Evolutionary conservation across 2,329 filamentous ascomycete genomes (phyloP).

Genomic region (Pseudogymnoascus sp.): DNA sequence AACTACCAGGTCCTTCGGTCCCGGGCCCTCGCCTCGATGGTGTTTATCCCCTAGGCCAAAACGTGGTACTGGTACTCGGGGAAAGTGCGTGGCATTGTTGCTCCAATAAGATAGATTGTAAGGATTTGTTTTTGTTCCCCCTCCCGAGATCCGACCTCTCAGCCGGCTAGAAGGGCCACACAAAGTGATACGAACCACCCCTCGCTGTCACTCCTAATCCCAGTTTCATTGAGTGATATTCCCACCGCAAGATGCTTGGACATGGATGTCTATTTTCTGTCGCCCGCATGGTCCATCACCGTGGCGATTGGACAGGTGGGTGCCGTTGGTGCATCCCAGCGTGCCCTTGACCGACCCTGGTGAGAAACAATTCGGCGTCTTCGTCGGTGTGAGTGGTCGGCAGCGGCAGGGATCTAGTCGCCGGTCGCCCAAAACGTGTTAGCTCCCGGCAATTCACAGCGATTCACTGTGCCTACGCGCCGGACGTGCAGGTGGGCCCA

Average conservation of each 20-base stretch:
- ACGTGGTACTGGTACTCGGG: background rate
- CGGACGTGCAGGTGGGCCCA: constrained; percentile 14
- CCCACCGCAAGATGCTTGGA: background rate
- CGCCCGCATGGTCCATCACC: background rate
- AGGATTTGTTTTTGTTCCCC: background rate
- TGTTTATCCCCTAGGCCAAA: background rate
- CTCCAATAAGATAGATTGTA: background rate
- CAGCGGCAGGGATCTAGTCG: constrained; percentile 16
- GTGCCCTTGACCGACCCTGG: background rate
- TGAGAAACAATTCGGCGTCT: background rate
- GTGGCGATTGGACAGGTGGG: background rate
- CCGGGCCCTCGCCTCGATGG: background rate
- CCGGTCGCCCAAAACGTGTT: constrained; percentile 12
- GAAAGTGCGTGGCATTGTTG: background rate
- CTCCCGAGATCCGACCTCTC: background rate
- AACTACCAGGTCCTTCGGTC: background rate
- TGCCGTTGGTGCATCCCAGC: background rate
- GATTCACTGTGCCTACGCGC: constrained; percentile 17
- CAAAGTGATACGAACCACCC: background rate
- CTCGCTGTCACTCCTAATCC: background rate
- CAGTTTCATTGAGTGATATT: background rate
- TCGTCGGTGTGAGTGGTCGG: background rate
- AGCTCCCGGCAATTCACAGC: constrained; percentile 13
- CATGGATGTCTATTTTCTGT: constrained; percentile 1
- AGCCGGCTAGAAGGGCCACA: background rate